A percentile compares a stretch with the other conserved stretches of the same genome.
These are phyloP conservation scores for Tilletia walkeri DNA, from an alignment of 1,284 basidiomycete genomes.

Conservation along the genomic window DNA sequence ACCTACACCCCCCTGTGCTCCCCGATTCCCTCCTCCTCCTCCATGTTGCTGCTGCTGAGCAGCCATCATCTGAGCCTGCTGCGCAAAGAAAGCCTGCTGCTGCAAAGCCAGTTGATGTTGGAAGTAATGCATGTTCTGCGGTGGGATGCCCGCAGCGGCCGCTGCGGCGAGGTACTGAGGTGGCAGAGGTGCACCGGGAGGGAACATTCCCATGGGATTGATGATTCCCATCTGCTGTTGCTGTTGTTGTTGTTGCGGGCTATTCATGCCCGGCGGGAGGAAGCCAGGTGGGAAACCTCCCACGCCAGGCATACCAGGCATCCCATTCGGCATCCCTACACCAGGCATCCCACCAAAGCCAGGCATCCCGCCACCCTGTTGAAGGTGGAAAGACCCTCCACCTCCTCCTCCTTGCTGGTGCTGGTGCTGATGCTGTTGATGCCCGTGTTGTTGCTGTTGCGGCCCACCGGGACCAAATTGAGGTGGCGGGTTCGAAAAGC, in stretches of 20 bases:
- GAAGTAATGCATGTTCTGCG: slow-evolving; percentile 17
- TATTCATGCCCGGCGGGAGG: neutral
- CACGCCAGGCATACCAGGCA: neutral
- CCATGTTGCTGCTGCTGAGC: neutral
- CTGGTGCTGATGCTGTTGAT: neutral
- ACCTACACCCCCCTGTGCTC: too few relatives aligned
- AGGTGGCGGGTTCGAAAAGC: slow-evolving; percentile 12
- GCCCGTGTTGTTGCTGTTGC: neutral
- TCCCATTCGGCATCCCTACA: neutral
- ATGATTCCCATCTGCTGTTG: neutral
- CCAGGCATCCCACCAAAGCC: neutral
- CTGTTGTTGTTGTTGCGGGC: neutral
- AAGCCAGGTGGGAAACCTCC: slow-evolving; percentile 14
- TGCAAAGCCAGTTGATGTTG: neutral
- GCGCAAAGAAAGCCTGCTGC: slow-evolving; percentile 2
- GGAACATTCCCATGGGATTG: too few relatives aligned
- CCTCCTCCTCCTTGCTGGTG: neutral
- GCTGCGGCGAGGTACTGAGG: neutral
- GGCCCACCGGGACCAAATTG: slow-evolving; percentile 2
- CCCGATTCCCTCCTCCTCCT: too few relatives aligned
- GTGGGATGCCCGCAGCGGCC: neutral
- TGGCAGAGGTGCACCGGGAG: neutral
- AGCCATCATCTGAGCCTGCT: neutral
- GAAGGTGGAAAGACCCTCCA: neutral
- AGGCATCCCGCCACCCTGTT: neutral